Evolutionary conservation across 257 asterid species (phyloP).

Genomic region (Salvia hispanica): DNA sequence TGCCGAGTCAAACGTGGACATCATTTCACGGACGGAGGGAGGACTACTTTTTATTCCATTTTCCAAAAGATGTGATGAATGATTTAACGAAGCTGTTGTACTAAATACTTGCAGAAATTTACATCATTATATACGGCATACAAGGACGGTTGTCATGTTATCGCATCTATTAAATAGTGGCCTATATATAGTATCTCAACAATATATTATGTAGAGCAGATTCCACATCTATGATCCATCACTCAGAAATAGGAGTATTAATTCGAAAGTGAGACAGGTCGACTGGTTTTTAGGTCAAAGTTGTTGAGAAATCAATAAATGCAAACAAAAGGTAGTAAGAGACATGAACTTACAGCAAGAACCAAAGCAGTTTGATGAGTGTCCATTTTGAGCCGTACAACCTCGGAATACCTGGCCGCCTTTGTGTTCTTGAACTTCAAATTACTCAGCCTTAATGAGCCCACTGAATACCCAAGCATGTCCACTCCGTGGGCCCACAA

Average conservation of each 20-base stretch:
- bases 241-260: background rate
- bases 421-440: conserved; percentile 23
- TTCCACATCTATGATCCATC: background rate
- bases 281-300: background rate
- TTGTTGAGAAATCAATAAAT: background rate
- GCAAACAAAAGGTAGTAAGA: background rate
- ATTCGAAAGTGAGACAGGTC: background rate
- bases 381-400: conserved; percentile 21
- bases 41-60: no score
- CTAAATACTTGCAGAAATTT: no score
- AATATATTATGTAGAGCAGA: no score
- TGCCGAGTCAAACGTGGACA: no score
- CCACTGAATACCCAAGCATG: conserved; percentile 23
- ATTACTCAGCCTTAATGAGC: conserved; percentile 26
- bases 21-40: no score
- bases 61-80: no score
- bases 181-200: background rate
- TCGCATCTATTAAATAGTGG: background rate
- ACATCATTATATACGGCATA: background rate
- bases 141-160: background rate
- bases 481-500: conserved; percentile 27
- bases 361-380: conserved; percentile 2
- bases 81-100: no score
- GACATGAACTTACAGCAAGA: conserved; percentile 20
- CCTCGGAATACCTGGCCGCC: conserved; percentile 19